Evolutionary conservation across 768 basidiomycete species (phyloP).

Genomic region (Phylloporus sp.): DNA sequence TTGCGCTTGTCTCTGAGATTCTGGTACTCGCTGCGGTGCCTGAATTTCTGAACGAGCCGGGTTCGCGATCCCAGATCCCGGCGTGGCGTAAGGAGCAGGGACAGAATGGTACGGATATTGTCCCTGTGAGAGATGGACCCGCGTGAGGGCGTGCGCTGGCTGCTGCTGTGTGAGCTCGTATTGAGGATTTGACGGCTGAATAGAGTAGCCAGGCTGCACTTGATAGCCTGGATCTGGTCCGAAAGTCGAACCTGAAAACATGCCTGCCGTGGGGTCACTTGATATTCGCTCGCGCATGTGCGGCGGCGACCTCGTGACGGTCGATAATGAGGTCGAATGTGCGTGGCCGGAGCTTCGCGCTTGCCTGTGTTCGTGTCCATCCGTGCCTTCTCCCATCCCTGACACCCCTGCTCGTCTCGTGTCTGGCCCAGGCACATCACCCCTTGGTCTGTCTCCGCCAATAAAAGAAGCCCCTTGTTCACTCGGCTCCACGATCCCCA

Average conservation of each 20-base stretch:
- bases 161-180: slow-evolving; percentile 5
- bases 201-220: slow-evolving; percentile 1
- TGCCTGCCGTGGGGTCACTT: neutral
- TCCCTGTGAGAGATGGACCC: slow-evolving; percentile 3
- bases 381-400: neutral
- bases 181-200: slow-evolving; percentile 1
- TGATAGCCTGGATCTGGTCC: neutral
- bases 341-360: slow-evolving; percentile 8
- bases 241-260: neutral
- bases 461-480: neutral
- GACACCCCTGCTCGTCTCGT: neutral
- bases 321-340: slow-evolving; percentile 24
- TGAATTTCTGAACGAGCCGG: neutral
- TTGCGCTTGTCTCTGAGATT: slow-evolving; percentile 1
- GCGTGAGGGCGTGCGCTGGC: neutral
- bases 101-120: slow-evolving; percentile 6
- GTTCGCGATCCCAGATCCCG: neutral
- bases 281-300: slow-evolving; percentile 3
- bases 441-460: neutral
- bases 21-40: neutral
- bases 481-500: neutral
- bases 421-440: neutral
- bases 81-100: neutral
- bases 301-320: slow-evolving; percentile 19
- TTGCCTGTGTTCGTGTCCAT: neutral